Evolutionary conservation across 306 rosid genomes (phyloP), one percentile per base, ranked within the genome.

Genomic region (Dryas alaskensis): DNA sequence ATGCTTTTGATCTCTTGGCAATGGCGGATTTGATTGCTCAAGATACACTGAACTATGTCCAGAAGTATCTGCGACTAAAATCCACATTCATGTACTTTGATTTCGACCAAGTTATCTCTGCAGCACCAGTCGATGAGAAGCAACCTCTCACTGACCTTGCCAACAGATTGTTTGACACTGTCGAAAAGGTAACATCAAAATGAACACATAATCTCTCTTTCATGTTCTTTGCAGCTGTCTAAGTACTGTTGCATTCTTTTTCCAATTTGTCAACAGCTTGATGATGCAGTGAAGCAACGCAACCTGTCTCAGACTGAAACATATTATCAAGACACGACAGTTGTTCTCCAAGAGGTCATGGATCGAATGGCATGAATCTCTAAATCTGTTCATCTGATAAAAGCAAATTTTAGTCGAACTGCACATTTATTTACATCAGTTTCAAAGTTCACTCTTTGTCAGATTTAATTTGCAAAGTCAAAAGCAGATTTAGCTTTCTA

Each of bases 11-110:
- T 88, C 97, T 92, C 63, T 76, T 92, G 55, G 91, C 97, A 14
- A 87, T 94, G 97, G 89, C 90, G 2, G 96, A 88, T 86, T 86
- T 95, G 84, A 50, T 92, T 13, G 85, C 82, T 47, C 84, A 79
- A 86, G 97, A 87, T 74, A 88, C 88, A 55, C 76, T 95, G 52
- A 88, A 87, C 76, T 95, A 90, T 79, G 99, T 92, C 39, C 85
- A 89, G 75, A 88, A 75, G 84, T 94, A 87, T 83, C 83, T 94
- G n/a, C 80, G 93, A 22, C 84, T 92, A 47, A 92, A 92, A 78
- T 87, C 98, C 17, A 88, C 97, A 2, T 86, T 90, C 86, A 90
- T 90, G 72, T 95, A 92, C 88, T 88, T 69, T 11, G 98, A 95
- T 84, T 90, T 95, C 63, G 99, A 95, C 77, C 87, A 83, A 31